Conservation (phyloP, 805 yeast genomes). For the Saccharomyces jurei region DNA sequence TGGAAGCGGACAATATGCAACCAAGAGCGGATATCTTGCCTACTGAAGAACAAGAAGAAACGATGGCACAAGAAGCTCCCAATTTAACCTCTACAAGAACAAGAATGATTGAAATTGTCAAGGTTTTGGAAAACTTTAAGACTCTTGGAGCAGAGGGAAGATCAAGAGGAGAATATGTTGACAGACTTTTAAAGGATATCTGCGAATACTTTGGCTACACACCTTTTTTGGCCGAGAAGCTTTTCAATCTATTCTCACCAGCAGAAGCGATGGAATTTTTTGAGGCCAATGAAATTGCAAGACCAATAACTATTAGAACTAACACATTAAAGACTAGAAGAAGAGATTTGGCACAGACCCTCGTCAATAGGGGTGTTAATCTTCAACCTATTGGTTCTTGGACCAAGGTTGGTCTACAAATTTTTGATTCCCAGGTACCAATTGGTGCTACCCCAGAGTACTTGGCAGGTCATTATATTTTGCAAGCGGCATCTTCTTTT, state of each 20-base stretch:
- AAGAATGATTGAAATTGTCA: conserved; percentile 90
- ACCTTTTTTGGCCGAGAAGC: conserved; percentile 84
- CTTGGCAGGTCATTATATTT: conserved; percentile 91
- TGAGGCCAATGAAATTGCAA: conserved; percentile 94
- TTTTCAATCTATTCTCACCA: conserved; percentile 85
- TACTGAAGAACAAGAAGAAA: conserved; percentile 53
- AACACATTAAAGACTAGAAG: conserved; percentile 91
- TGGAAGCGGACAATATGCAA: conserved; percentile 50
- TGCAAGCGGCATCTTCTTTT: conserved; percentile 97
- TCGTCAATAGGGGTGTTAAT: conserved; percentile 94
- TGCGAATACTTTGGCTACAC: conserved; percentile 92
- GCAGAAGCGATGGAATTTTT: conserved; percentile 96
- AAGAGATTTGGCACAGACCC: conserved; percentile 88
- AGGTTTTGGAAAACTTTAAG: conserved; percentile 85
- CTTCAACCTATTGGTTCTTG: conserved; percentile 94
- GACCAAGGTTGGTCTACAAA: conserved; percentile 97
- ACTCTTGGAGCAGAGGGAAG: conserved; percentile 76
- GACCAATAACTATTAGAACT: conserved; percentile 97
- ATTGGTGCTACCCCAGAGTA: conserved; percentile 99
- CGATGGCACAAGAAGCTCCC: conserved; percentile 47
- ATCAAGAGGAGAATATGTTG: conserved; percentile 75
- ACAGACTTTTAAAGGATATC: conserved; percentile 74
- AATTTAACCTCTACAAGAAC: conserved; percentile 81
- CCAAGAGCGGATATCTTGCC: conserved; percentile 78
- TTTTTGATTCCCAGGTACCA: conserved; percentile 98